Evolutionary conservation across 768 basidiomycete species (phyloP).

Genomic region (Lentinula aciculospora): DNA sequence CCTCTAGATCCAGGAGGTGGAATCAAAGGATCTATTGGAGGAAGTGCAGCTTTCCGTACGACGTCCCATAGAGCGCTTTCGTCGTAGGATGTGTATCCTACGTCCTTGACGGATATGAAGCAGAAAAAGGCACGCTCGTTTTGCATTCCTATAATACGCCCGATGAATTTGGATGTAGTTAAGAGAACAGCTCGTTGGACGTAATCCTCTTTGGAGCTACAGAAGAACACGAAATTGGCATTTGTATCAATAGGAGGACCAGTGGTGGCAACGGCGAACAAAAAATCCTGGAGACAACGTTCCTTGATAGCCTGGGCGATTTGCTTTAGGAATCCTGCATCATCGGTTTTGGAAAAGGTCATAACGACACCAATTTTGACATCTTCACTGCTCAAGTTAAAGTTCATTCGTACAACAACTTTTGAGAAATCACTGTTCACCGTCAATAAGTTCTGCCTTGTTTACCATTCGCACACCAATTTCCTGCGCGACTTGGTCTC

Average conservation of each 20-base stretch:
- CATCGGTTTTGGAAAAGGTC: conserved; percentile 52
- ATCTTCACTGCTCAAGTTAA: conserved; percentile 18
- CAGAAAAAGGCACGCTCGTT: conserved; percentile 24
- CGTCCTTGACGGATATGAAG: not conserved
- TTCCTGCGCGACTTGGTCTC: conserved; percentile 52
- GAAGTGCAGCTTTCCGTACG: conserved; percentile 53
- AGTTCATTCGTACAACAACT: not conserved
- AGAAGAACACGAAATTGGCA: conserved; percentile 50
- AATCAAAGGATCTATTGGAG: conserved; percentile 52
- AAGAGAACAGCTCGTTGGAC: conserved; percentile 67
- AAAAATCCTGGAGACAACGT: conserved; percentile 34
- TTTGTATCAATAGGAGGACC: conserved; percentile 24
- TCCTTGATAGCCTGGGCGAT: conserved; percentile 45
- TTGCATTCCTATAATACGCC: conserved; percentile 39
- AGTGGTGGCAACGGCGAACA: conserved; percentile 52
- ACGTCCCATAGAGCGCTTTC: conserved; percentile 66
- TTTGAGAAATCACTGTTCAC: conserved; percentile 15
- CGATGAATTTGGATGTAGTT: conserved; percentile 63
- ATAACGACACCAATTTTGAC: conserved; percentile 56
- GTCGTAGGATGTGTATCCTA: conserved; percentile 41
- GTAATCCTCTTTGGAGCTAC: conserved; percentile 45
- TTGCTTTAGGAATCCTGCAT: conserved; percentile 49
- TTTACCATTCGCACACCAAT: conserved; percentile 51
- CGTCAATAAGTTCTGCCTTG: conserved; percentile 44
- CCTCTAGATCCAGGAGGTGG: conserved; percentile 64